Conservation (phyloP, 2,329 filamentous ascomycete genomes). For the Thielaviopsis ethacetica region DNA sequence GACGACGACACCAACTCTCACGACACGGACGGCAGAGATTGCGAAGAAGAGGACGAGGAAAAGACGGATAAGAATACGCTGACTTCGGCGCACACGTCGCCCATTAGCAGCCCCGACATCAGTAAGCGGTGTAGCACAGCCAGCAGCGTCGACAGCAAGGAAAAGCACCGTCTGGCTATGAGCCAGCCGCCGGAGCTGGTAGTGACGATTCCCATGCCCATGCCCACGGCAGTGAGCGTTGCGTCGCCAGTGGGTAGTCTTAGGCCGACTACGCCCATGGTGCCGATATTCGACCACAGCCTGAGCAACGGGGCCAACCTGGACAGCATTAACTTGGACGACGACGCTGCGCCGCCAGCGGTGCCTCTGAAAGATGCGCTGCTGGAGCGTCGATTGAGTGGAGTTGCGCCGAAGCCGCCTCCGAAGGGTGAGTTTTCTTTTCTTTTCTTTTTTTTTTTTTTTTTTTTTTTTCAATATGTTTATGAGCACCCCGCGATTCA, state of each 20-base stretch:
- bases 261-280: constrained; percentile 10
- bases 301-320: constrained; percentile 32
- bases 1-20: background rate
- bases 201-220: constrained; percentile 10
- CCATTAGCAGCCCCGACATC: constrained; percentile 7
- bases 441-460: background rate
- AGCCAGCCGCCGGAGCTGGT: constrained; percentile 7
- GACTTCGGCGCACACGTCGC: constrained; percentile 9
- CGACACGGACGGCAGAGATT: constrained; percentile 5
- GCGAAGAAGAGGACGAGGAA: constrained; percentile 9
- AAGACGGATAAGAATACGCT: constrained; percentile 11
- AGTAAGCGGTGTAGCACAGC: constrained; percentile 12
- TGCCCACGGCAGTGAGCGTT: constrained; percentile 9
- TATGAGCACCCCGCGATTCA: background rate
- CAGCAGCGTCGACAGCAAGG: constrained; percentile 11
- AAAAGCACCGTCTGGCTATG: constrained; percentile 10
- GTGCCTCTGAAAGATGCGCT: constrained; percentile 5
- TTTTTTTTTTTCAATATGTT: background rate
- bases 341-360: constrained; percentile 24
- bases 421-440: constrained; percentile 8
- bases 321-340: constrained; percentile 52
- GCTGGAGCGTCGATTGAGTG: background rate
- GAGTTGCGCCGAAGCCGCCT: constrained; percentile 1
- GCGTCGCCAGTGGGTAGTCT: constrained; percentile 9
- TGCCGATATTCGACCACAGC: constrained; percentile 18